Percentiles rank a stretch among this genome's conserved stretches.
Evolutionary conservation across 179 eudicot species (phyloP).

Genomic region (Camellia oleifera): DNA sequence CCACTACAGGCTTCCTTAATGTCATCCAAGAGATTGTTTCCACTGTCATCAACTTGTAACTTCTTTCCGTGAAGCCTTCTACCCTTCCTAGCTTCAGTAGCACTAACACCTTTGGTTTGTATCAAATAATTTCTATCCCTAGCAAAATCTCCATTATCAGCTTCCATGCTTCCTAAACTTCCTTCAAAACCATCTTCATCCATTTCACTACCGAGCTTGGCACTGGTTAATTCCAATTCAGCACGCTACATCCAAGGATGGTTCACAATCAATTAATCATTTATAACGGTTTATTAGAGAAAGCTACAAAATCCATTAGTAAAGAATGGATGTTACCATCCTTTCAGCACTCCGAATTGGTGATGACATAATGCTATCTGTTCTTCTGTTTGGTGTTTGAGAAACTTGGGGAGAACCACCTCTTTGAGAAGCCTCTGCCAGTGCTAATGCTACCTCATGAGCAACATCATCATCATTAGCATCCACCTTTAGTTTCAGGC

Average conservation of each 20-base stretch:
- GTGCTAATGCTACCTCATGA: conserved; percentile 79
- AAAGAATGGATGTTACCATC: conserved; percentile 40
- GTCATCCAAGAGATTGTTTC: conserved; percentile 57
- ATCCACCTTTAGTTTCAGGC: conserved; percentile 55
- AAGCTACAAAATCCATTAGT: conserved; percentile 1
- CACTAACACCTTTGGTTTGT: conserved; percentile 35
- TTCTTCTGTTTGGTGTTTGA: conserved; percentile 63
- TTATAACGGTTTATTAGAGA: conserved; percentile 1
- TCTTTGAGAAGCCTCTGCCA: conserved; percentile 96
- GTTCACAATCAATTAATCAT: not conserved
- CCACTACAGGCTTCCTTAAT: conserved; percentile 91
- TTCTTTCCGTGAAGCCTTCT: conserved; percentile 52
- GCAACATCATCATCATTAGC: conserved; percentile 76
- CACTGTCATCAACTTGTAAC: conserved; percentile 40
- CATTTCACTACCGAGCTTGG: conserved; percentile 52
- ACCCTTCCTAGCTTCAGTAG: conserved; percentile 34
- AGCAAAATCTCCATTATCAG: conserved; percentile 57
- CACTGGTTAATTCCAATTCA: conserved; percentile 57
- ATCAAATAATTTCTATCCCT: conserved; percentile 34
- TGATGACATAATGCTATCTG: conserved; percentile 35
- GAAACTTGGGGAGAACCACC: conserved; percentile 97
- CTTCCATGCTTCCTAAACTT: conserved; percentile 77
- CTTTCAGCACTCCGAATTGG: conserved; percentile 43
- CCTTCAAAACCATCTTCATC: conserved; percentile 80
- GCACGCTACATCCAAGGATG: conserved; percentile 41